These are phyloP conservation scores for Juncus effusus DNA, from an alignment of 176 grass and related monocot species.

Conservation along the genomic window DNA sequence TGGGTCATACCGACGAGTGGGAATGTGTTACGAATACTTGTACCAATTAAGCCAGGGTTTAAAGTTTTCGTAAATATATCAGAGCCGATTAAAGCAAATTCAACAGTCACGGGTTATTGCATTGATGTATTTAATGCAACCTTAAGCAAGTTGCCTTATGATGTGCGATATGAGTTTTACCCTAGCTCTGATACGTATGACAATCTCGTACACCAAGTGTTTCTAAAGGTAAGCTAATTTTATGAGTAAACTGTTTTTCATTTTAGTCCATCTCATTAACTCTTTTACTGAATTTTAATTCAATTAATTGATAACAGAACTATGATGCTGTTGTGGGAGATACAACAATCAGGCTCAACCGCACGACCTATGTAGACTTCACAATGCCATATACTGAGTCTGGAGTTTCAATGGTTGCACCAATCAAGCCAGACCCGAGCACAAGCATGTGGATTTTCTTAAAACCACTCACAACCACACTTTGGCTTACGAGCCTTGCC, in stretches of 20 bases:
- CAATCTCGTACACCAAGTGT: conserved; percentile 23
- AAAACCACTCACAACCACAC: conserved; percentile 45
- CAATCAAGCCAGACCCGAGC: conserved; percentile 29
- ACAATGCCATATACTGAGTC: conserved; percentile 86
- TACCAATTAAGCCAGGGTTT: conserved; percentile 66
- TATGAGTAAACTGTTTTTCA: neutral
- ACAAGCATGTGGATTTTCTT: conserved; percentile 84
- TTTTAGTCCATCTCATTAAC: neutral
- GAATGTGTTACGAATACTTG: conserved; percentile 32
- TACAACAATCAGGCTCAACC: conserved; percentile 55
- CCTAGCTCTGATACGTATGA: conserved; percentile 30
- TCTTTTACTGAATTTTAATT: neutral
- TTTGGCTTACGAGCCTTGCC: conserved; percentile 63
- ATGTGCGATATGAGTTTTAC: conserved; percentile 25
- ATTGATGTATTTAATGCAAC: conserved; percentile 62
- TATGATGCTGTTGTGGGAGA: conserved; percentile 57
- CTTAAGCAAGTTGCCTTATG: conserved; percentile 38
- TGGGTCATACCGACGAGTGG: conserved; percentile 48
- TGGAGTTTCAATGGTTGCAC: conserved; percentile 77
- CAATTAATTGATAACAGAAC: conserved; percentile 15
- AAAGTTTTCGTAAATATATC: conserved; percentile 49
- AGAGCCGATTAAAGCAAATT: neutral
- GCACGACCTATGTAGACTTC: conserved; percentile 56
- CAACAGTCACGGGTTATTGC: conserved; percentile 50
- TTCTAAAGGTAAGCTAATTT: conserved; percentile 23